Conservation (phyloP, 2,329 filamentous ascomycete species). For the Colletotrichum sojae region DNA sequence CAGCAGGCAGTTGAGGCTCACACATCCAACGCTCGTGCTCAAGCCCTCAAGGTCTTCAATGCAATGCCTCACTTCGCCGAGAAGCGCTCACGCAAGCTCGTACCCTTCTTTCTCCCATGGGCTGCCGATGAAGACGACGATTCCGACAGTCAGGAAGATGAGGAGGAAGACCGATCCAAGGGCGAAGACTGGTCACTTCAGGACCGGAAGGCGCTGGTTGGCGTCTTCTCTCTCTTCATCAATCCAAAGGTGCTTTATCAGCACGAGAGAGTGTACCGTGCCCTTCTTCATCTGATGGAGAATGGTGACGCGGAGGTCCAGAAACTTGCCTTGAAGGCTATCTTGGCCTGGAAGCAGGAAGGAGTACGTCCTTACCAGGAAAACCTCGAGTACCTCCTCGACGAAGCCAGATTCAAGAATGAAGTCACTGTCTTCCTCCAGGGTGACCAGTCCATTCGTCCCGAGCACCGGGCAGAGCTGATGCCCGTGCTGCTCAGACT, state of each 20-base stretch:
- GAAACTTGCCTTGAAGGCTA: constrained; percentile 84
- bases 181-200: constrained; percentile 75
- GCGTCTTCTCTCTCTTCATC: constrained; percentile 85
- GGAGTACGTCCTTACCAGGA: constrained; percentile 85
- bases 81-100: constrained; percentile 85
- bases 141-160: constrained; percentile 56
- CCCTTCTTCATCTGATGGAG: constrained; percentile 81
- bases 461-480: constrained; percentile 79
- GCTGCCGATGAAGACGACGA: constrained; percentile 66
- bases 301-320: constrained; percentile 95
- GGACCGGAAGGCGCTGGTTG: constrained; percentile 87
- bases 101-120: constrained; percentile 90
- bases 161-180: constrained; percentile 58
- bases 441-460: constrained; percentile 79
- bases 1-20: constrained; percentile 69
- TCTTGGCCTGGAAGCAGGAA: constrained; percentile 90
- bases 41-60: constrained; percentile 84
- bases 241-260: constrained; percentile 90
- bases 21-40: constrained; percentile 74
- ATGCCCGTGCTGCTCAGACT: constrained; percentile 91
- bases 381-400: constrained; percentile 86
- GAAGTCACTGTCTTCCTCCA: constrained; percentile 92
- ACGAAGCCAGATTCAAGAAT: constrained; percentile 93
- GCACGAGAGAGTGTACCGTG: constrained; percentile 80
- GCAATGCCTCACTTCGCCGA: constrained; percentile 84